Base-by-base conservation (phyloP, 2,329 filamentous ascomycete genomes). In the Pyricularia pennisetigena region DNA sequence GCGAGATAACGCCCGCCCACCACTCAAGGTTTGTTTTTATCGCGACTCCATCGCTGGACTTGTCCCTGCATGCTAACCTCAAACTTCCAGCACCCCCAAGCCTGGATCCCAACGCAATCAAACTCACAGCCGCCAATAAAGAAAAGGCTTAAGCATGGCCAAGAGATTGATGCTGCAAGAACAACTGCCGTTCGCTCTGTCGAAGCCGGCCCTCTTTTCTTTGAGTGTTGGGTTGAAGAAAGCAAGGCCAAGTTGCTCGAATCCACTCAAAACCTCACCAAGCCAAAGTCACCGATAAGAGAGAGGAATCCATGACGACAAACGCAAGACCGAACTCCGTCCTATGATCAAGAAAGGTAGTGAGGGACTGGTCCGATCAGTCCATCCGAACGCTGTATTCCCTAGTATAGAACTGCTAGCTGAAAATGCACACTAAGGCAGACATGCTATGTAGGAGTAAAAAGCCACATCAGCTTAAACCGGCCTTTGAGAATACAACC, bases 191-290 rank as follows among this genome's bases (percentile, higher is more conserved):
- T 88, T 49, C 82, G 85, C 41, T 79, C 84, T 5, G 82, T 88
- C 0, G 81, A 82, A 69, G 82, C 88, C 66, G 82, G 88, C 64
- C 81, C 88, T 70, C 73, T 92, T 68, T 82, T 89, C 78, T 82
- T 90, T 75, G 88, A 90, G 81, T 82, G 89, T 80, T 81, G 89
- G 87, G 76, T 90, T 71, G 80, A 92, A 76, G 78, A 89, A 81
- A 72, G 85, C 78, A 72, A 83, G 74, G 62, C 81, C 54, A 67
- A 67, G 29, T 41, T 65, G 20, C 6, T 35, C 29, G 23, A 23
- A 26, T 65, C 63, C 12, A 24, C 29, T 65, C 28, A 29, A 29
- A 28, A 28, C 9, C 6, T 62, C 14, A 26, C 14, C 6, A 62
- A 62, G 59, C 14, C 59, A 62, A 28, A 20, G 24, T 28, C 12